phyloP scores from a whole-genome alignment of 2,329 filamentous ascomycete genomes.

The Aspergillus piperis region DNA sequence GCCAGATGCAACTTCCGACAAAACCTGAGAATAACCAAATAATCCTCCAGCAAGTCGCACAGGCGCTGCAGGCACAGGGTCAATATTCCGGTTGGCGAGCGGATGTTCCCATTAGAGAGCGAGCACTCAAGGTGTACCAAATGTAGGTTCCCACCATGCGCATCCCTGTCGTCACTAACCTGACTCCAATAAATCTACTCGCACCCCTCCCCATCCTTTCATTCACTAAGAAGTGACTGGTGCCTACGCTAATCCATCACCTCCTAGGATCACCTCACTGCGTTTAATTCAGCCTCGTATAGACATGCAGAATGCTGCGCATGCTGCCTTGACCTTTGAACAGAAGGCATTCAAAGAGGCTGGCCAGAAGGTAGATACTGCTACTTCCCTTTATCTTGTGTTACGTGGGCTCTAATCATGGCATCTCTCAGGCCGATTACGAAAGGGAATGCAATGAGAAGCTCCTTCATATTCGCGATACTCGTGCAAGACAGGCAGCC shows the following conservation, averaged over 20 bases:
- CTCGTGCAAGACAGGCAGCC: constrained; percentile 45
- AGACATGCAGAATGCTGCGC: constrained; percentile 39
- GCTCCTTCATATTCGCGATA: constrained; percentile 47
- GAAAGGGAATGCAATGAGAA: constrained; percentile 48
- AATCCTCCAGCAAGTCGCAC: constrained; percentile 43
- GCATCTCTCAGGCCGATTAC: constrained; percentile 41
- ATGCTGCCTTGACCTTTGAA: constrained; percentile 48
- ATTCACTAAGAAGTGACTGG: background rate
- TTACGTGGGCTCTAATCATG: background rate
- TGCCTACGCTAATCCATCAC: constrained; percentile 11
- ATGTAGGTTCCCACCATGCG: constrained; percentile 37
- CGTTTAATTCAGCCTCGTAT: constrained; percentile 48
- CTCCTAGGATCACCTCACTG: constrained; percentile 47
- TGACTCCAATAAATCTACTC: background rate
- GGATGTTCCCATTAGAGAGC: constrained; percentile 41
- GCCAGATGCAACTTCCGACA: constrained; percentile 33
- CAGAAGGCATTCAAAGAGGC: constrained; percentile 47
- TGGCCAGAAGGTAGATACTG: constrained; percentile 33
- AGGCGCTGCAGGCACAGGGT: constrained; percentile 44
- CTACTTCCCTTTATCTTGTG: background rate
- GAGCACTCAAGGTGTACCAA: constrained; percentile 46
- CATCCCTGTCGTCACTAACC: background rate
- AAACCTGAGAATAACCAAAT: constrained; percentile 39
- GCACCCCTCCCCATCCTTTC: background rate
- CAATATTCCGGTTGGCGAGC: constrained; percentile 49